These are phyloP conservation scores for Lepraria neglecta DNA, from an alignment of 495 filamentous ascomycete genomes.

Conservation along the genomic window DNA sequence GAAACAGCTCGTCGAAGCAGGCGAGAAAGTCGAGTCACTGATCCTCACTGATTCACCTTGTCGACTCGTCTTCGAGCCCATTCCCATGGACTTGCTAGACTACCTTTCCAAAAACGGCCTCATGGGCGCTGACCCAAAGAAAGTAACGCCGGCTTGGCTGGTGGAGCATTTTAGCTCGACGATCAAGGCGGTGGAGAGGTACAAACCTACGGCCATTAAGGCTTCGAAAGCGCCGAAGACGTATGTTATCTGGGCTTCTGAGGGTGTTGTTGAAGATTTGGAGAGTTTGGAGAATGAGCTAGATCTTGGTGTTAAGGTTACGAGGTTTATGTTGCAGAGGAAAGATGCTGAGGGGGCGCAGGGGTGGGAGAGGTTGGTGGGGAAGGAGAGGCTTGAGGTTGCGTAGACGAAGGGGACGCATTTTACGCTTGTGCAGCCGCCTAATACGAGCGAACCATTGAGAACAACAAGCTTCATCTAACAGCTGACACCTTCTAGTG, in stretches of 20 bases:
- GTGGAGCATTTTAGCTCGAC: slow-evolving; percentile 58
- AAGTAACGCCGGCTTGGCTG: slow-evolving; percentile 39
- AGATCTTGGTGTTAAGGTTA: background rate
- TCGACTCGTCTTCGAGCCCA: background rate
- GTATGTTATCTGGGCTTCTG: slow-evolving; percentile 2
- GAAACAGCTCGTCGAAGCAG: slow-evolving; percentile 58
- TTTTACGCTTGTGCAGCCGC: background rate
- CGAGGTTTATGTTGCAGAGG: background rate
- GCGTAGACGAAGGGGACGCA: background rate
- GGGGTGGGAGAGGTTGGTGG: background rate
- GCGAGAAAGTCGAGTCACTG: slow-evolving; percentile 57
- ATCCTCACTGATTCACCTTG: slow-evolving; percentile 52
- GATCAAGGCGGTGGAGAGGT: slow-evolving; percentile 52
- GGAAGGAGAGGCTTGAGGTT: background rate
- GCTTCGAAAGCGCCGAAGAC: background rate
- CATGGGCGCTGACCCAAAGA: background rate
- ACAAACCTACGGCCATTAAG: slow-evolving; percentile 45
- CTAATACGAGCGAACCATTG: background rate
- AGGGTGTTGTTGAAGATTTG: background rate
- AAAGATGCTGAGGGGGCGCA: background rate
- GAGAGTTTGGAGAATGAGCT: background rate
- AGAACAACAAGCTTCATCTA: background rate
- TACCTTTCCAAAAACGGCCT: background rate
- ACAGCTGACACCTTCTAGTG: background rate
- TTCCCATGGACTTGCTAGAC: background rate